Evolutionary conservation across 2,329 filamentous ascomycete genomes (phyloP).

Genomic region (Colletotrichum karsti): DNA sequence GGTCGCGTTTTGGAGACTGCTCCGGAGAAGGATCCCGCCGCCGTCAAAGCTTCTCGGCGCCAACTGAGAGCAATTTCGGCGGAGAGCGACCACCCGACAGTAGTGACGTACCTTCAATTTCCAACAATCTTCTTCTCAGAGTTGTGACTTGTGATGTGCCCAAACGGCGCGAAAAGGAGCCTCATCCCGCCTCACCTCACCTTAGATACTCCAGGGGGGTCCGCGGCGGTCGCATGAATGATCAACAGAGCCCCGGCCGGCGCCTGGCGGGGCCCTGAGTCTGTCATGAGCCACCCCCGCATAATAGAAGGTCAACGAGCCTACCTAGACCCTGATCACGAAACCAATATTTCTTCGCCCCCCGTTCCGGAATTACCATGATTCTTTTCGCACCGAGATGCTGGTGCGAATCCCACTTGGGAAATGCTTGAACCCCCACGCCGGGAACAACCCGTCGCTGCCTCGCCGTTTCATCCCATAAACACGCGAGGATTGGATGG

Average conservation of each 20-base stretch:
- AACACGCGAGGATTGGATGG: background rate
- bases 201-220: too few relatives aligned
- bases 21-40: background rate
- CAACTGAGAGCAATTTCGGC: background rate
- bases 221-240: too few relatives aligned
- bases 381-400: too few relatives aligned
- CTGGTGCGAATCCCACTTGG: too few relatives aligned
- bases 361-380: background rate
- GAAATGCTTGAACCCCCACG: background rate
- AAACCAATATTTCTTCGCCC: too few relatives aligned
- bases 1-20: background rate
- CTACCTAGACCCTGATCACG: too few relatives aligned
- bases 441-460: background rate
- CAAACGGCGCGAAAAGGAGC: too few relatives aligned
- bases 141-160: too few relatives aligned
- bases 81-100: background rate
- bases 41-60: background rate
- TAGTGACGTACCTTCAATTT: background rate
- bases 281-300: too few relatives aligned
- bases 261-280: too few relatives aligned
- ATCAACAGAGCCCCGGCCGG: too few relatives aligned
- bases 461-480: constrained; percentile 1
- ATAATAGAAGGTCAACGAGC: too few relatives aligned
- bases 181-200: background rate
- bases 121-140: background rate